Percentiles rank a stretch among this genome's conserved stretches.
phyloP scores from a whole-genome alignment of 2,329 filamentous ascomycete genomes.

The Helicocarpus griseus region DNA sequence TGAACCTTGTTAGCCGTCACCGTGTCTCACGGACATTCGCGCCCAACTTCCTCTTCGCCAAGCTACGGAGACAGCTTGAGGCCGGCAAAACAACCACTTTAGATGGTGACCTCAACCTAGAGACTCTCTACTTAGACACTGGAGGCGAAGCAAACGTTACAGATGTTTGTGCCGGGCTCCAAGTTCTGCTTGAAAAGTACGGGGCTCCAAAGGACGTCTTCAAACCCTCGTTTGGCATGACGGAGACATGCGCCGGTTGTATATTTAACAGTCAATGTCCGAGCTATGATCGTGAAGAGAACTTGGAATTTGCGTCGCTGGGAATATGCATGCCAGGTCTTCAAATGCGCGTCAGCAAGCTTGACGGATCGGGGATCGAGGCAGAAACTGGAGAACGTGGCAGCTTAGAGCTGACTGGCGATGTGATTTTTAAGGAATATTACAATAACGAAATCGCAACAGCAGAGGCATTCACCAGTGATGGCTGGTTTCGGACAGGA shows the following conservation, averaged over 20 bases:
- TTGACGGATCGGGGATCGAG: background rate
- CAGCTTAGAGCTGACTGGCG: conserved; percentile 17
- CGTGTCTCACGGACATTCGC: conserved; percentile 25
- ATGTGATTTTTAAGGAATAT: conserved; percentile 20
- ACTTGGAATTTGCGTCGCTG: conserved; percentile 11
- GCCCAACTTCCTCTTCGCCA: conserved; percentile 30
- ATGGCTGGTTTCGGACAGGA: conserved; percentile 27
- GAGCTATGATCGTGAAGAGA: conserved; percentile 2
- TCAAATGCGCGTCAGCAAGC: conserved; percentile 14
- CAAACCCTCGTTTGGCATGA: conserved; percentile 16
- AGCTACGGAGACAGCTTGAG: conserved; percentile 5
- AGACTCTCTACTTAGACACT: background rate
- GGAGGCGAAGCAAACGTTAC: background rate
- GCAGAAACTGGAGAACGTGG: conserved; percentile 10
- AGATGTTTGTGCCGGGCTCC: background rate
- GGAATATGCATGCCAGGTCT: conserved; percentile 18
- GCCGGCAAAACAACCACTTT: background rate
- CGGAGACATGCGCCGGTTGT: conserved; percentile 11
- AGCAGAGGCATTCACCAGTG: conserved; percentile 18
- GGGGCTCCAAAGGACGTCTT: conserved; percentile 19
- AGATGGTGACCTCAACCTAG: background rate
- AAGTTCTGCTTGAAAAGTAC: conserved; percentile 10
- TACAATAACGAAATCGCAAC: conserved; percentile 23
- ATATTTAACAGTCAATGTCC: conserved; percentile 8
- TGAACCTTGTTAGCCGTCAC: conserved; percentile 19